phyloP scores from a whole-genome alignment of 108 stramenopile genomes.

The Hondaea fermentalgiana region DNA sequence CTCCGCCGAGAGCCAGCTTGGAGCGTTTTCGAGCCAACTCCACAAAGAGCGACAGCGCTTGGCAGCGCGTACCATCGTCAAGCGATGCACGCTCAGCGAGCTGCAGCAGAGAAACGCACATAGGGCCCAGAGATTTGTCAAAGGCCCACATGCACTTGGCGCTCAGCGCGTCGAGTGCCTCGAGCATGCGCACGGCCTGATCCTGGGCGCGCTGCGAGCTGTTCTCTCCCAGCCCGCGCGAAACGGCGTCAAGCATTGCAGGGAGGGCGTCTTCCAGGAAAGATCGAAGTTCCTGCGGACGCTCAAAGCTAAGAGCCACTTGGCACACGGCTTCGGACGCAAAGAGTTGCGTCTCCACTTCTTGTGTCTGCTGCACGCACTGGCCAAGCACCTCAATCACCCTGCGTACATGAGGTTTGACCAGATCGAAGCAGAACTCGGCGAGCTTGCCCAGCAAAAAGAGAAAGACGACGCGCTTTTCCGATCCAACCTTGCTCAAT shows the following conservation, averaged over 20 bases:
- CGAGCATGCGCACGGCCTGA: neutral
- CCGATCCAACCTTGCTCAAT: neutral
- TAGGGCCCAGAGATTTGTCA: neutral
- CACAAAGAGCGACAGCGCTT: neutral
- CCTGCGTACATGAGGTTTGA: neutral
- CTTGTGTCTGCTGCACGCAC: neutral
- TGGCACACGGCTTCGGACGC: neutral
- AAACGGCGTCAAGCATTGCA: neutral
- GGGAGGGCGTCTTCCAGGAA: neutral
- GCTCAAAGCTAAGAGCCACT: neutral
- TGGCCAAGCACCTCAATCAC: neutral
- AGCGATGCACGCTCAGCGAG: neutral
- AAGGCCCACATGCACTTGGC: neutral
- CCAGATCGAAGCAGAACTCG: neutral
- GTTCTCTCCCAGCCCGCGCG: neutral
- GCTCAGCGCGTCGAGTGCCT: neutral
- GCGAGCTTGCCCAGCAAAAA: neutral
- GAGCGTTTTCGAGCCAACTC: neutral
- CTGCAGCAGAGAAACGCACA: conserved; percentile 4
- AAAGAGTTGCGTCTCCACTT: neutral
- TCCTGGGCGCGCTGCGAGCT: neutral
- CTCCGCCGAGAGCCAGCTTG: neutral
- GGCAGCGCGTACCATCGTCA: neutral
- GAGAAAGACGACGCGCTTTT: neutral
- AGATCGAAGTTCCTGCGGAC: neutral